Evolutionary conservation across 2,329 filamentous ascomycete species (phyloP).

Genomic region (Fusarium armeniacum): DNA sequence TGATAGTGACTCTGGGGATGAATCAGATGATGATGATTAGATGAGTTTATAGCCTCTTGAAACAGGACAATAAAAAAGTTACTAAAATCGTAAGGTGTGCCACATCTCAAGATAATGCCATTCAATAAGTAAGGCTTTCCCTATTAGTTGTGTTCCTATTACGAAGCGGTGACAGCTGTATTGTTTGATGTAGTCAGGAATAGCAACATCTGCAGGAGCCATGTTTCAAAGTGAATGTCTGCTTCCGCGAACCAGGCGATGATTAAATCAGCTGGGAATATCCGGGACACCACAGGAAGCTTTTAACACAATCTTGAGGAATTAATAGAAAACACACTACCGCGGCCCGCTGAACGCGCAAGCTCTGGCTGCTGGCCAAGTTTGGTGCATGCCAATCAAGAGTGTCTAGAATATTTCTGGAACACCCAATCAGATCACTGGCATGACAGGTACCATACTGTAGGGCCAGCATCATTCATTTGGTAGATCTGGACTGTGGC

Average conservation of each 20-base stretch:
- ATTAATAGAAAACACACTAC: not conserved
- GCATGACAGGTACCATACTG: not conserved
- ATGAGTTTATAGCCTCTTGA: not conserved
- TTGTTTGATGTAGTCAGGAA: not conserved
- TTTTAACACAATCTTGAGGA: rapidly evolving
- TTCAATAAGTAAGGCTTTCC: not conserved
- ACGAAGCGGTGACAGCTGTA: not conserved
- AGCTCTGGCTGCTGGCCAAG: not conserved
- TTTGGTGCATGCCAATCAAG: rapidly evolving
- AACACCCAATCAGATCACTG: not conserved
- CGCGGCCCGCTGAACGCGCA: not conserved
- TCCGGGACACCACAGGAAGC: not conserved
- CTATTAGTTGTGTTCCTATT: not conserved
- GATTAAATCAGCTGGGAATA: no score
- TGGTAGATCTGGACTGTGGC: not conserved
- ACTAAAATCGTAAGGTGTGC: not conserved
- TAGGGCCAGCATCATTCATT: not conserved
- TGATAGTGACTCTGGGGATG: not conserved
- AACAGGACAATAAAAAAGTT: not conserved
- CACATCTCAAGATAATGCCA: not conserved
- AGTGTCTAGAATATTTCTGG: not conserved
- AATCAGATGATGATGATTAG: conserved; percentile 3
- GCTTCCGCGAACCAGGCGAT: not conserved
- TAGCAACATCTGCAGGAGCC: not conserved
- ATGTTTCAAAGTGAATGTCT: not conserved